Percentiles rank a stretch among this genome's conserved stretches.
Conservation (phyloP, 192 early-diverging fungal genomes). For the Coemansia sp. region DNA sequence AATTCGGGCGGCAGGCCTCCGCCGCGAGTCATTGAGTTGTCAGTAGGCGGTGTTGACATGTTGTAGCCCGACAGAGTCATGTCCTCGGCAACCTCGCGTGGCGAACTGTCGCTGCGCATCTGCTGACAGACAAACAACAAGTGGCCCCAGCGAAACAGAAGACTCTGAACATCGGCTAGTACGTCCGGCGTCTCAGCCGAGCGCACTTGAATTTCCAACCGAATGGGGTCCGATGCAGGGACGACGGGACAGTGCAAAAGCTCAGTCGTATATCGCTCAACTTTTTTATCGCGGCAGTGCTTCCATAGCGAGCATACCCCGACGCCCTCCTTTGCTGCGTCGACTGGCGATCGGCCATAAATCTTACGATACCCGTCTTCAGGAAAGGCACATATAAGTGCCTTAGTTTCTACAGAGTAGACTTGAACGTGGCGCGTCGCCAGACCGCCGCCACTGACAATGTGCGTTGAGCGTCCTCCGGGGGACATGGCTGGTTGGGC, state of each 20-base stretch:
- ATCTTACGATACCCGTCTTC: slow-evolving; percentile 46
- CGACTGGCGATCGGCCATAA: slow-evolving; percentile 23
- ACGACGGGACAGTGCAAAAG: slow-evolving; percentile 22
- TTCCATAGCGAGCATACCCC: slow-evolving; percentile 33
- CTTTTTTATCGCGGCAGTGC: slow-evolving; percentile 29
- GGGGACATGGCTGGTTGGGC: slow-evolving; percentile 6
- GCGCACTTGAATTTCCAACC: slow-evolving; percentile 40
- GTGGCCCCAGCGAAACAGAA: slow-evolving; percentile 56
- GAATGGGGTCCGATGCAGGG: slow-evolving; percentile 38
- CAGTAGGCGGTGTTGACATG: slow-evolving; percentile 37
- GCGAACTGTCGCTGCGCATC: slow-evolving; percentile 29
- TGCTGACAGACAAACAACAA: slow-evolving; percentile 57
- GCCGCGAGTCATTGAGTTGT: slow-evolving; percentile 8
- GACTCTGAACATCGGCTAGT: slow-evolving; percentile 30
- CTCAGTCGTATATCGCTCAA: slow-evolving; percentile 21
- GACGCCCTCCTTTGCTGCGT: slow-evolving; percentile 22
- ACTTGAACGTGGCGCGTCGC: slow-evolving; percentile 52
- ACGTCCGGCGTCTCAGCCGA: background rate
- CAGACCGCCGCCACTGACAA: slow-evolving; percentile 16
- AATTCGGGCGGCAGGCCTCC: slow-evolving; percentile 7
- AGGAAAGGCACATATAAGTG: slow-evolving; percentile 51
- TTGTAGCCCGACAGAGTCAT: slow-evolving; percentile 41
- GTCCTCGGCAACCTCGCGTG: slow-evolving; percentile 10
- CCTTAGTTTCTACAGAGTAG: slow-evolving; percentile 40
- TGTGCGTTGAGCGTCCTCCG: background rate